Base-by-base conservation (phyloP, 2,329 filamentous ascomycete species). In the Gremmenia infestans region DNA sequence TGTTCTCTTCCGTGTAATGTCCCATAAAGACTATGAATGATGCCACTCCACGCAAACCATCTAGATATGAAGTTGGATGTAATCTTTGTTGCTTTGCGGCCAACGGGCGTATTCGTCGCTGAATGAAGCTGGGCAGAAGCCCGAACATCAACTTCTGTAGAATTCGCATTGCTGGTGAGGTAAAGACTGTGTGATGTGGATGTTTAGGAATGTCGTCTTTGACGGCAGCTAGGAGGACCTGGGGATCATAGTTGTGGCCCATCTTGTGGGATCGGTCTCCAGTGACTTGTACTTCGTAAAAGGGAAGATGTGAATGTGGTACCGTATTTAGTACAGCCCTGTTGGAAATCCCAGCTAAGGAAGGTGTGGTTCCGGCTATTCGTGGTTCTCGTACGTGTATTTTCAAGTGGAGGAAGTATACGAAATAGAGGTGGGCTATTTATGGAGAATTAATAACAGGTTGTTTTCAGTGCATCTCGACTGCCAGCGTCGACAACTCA, bases 41-140 rank as follows among this genome's bases (percentile, higher is more conserved):
- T 17, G 77, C 77, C 32, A 79, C 67, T 23, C 77, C 77, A n/a
- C 77, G 75, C 47, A 79, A 66, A 35, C 77, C 76, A 65, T 79
- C 76, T 48, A 79, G 72, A 61, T 78, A 79, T 48, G 65, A 65
- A 40, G 67, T 68, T 17, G 72, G 69, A 58, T 75, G 74, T 51
- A 68, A 48, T 57, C 62, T 55, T 43, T 62, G 57, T 12, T 59
- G 36, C 52, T 65, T 69, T 14, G 58, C 39, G 11, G 54, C 56
- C 39, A 55, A 53, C 4, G 68, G 65, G 36, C 68, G 68, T 47
- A 69, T 51, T 49, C 62, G 63, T 55, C 63, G 62, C 53, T 71
- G 69, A 5, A 72, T 39, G 54, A 70, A 72, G 28, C 65, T 70
- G 1, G 70, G 70, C 8, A 71, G 49, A 19, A 71, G 57, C 19